phyloP scores from a whole-genome alignment of 2,329 filamentous ascomycete genomes.

The Sporothrix schenckii region DNA sequence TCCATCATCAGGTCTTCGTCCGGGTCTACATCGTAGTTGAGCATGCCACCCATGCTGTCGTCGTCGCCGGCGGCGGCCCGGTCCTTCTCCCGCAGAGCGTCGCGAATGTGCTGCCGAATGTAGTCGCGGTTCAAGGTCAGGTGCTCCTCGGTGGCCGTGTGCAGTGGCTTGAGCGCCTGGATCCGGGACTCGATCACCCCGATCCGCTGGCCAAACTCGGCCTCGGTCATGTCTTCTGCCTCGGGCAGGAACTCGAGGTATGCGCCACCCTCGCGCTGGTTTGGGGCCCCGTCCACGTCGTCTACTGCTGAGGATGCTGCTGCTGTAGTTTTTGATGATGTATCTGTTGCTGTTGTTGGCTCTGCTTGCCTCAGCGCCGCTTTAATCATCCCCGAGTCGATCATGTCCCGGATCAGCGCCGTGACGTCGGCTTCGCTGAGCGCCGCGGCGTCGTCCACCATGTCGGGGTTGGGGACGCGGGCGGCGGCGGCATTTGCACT shows the following conservation, averaged over 20 bases:
- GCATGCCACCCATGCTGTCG: not conserved
- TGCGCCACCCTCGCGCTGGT: conserved; percentile 42
- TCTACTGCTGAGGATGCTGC: not conserved
- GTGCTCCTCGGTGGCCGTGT: conserved; percentile 57
- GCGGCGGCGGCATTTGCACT: conserved; percentile 40
- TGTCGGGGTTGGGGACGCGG: not conserved
- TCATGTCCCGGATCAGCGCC: conserved; percentile 58
- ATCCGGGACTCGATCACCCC: conserved; percentile 49
- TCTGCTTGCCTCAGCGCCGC: conserved; percentile 53
- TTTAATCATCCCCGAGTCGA: conserved; percentile 55
- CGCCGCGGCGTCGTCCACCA: conserved; percentile 30
- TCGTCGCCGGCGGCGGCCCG: conserved; percentile 26
- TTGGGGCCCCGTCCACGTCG: not conserved
- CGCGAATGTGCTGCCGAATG: conserved; percentile 51
- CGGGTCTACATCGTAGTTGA: not conserved
- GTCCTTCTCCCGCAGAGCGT: conserved; percentile 55
- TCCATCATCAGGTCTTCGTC: conserved; percentile 32
- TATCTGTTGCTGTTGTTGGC: not conserved
- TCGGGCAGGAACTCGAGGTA: conserved; percentile 57
- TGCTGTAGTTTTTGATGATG: no score
- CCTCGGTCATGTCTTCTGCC: conserved; percentile 52
- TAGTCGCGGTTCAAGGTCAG: conserved; percentile 61
- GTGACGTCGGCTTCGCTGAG: conserved; percentile 50
- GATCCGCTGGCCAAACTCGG: conserved; percentile 55
- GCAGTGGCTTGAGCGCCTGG: conserved; percentile 51